Percentiles rank a stretch among this genome's conserved stretches.
These are phyloP conservation scores for Ogataea corticis DNA, from an alignment of 805 yeast genomes.

Conservation along the genomic window DNA sequence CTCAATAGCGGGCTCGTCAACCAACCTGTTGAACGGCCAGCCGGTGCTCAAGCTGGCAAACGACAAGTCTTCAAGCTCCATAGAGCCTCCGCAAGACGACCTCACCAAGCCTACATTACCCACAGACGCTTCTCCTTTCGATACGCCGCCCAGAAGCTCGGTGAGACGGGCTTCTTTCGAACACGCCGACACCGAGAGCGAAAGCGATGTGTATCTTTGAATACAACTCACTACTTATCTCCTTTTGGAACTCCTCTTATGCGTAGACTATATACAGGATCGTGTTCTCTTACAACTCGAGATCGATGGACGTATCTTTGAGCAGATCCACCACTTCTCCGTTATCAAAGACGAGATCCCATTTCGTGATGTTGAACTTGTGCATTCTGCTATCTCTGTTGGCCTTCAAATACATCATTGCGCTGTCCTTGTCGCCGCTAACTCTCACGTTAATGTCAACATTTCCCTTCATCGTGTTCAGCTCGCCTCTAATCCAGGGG, in stretches of 20 bases:
- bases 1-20: constrained; percentile 15
- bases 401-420: constrained; percentile 69
- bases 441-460: constrained; percentile 74
- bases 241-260: not conserved
- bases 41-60: not conserved
- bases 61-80: constrained; percentile 8
- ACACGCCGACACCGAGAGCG: constrained; percentile 1
- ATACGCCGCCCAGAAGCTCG: constrained; percentile 24
- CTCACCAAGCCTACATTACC: not conserved
- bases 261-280: not conserved
- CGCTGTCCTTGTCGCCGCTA: constrained; percentile 59
- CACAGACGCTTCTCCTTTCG: constrained; percentile 14
- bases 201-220: not conserved
- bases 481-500: constrained; percentile 89
- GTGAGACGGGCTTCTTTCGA: constrained; percentile 8
- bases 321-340: constrained; percentile 44
- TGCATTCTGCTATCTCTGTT: constrained; percentile 58
- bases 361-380: constrained; percentile 58
- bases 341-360: constrained; percentile 58
- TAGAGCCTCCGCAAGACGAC: constrained; percentile 1
- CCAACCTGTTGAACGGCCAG: constrained; percentile 14
- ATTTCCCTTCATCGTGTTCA: constrained; percentile 80
- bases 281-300: constrained; percentile 18
- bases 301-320: constrained; percentile 43
- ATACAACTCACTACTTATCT: not conserved